Evolutionary conservation across 768 basidiomycete genomes (phyloP).

Genomic region (Daedaleopsis nitida): DNA sequence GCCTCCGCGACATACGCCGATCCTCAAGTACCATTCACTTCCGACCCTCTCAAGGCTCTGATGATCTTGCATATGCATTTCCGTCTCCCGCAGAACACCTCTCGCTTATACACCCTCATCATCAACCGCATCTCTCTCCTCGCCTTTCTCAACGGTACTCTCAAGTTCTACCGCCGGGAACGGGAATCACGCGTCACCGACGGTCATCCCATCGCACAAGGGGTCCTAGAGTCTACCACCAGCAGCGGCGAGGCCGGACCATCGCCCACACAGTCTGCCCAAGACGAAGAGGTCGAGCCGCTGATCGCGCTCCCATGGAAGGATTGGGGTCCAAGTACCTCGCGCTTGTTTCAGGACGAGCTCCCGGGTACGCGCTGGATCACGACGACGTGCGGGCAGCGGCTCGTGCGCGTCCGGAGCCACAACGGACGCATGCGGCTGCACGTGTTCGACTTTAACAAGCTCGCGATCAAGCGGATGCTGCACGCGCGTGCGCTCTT

Average conservation of each 20-base stretch:
- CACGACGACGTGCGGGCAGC: conserved; percentile 34
- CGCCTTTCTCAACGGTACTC: background rate
- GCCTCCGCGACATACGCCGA: conserved; percentile 4
- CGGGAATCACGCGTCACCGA: background rate
- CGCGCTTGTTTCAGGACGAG: conserved; percentile 30
- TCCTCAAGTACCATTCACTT: conserved; percentile 20
- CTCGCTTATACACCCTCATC: conserved; percentile 26
- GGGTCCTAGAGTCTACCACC: background rate
- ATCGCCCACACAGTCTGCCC: background rate
- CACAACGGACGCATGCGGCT: conserved; percentile 3
- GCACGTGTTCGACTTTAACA: conserved; percentile 29
- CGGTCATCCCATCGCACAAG: background rate
- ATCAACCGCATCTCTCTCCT: conserved; percentile 27
- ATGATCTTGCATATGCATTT: conserved; percentile 24
- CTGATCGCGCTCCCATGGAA: conserved; percentile 19
- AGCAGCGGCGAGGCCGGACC: background rate
- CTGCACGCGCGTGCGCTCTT: background rate
- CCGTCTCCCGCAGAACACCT: conserved; percentile 1
- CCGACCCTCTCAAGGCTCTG: conserved; percentile 25
- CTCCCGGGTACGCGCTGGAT: conserved; percentile 30
- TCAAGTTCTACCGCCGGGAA: background rate
- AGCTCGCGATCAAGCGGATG: conserved; percentile 11
- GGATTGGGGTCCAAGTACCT: conserved; percentile 26
- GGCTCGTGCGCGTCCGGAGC: conserved; percentile 23
- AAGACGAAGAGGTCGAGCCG: background rate